Percentiles rank a stretch among this genome's conserved stretches.
Conservation (phyloP, 768 basidiomycete genomes). For the Peribolospora baueri region DNA sequence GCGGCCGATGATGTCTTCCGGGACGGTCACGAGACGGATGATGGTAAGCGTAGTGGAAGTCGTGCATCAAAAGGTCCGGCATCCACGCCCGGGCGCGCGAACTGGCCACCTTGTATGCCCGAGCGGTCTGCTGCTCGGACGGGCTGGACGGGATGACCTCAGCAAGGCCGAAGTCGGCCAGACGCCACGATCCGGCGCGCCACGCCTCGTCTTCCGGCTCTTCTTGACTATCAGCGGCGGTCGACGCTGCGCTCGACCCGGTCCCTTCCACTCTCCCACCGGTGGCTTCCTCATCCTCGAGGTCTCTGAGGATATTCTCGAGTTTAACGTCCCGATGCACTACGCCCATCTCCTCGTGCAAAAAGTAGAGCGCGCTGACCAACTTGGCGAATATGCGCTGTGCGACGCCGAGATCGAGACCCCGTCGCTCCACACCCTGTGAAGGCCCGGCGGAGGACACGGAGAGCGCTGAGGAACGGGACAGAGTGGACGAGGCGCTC, state of each 20-base stretch:
- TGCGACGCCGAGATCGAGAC: not conserved
- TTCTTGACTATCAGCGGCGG: not conserved
- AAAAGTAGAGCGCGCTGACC: slow-evolving; percentile 52
- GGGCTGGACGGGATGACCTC: slow-evolving; percentile 30
- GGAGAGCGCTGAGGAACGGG: too few species aligned
- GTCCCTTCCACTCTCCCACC: not conserved
- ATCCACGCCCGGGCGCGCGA: too few species aligned
- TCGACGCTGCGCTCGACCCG: not conserved
- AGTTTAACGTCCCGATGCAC: slow-evolving; percentile 91
- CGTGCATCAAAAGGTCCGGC: too few species aligned
- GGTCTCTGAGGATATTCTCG: slow-evolving; percentile 84
- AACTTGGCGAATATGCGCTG: slow-evolving; percentile 50
- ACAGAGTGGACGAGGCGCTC: too few species aligned
- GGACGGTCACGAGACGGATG: too few species aligned
- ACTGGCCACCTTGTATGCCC: too few species aligned
- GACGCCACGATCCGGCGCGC: slow-evolving; percentile 39
- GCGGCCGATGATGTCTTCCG: too few species aligned
- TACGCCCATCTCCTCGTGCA: slow-evolving; percentile 49
- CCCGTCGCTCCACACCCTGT: too few species aligned
- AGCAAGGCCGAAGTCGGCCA: slow-evolving; percentile 65
- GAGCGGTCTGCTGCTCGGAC: not conserved
- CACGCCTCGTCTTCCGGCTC: not conserved
- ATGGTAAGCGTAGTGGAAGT: too few species aligned
- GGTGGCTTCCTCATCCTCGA: slow-evolving; percentile 27
- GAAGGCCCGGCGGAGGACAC: too few species aligned